A percentile compares a stretch with the other conserved stretches of the same genome.
Conservation (phyloP, 805 yeast genomes). For the Kodamaea sagamina region DNA sequence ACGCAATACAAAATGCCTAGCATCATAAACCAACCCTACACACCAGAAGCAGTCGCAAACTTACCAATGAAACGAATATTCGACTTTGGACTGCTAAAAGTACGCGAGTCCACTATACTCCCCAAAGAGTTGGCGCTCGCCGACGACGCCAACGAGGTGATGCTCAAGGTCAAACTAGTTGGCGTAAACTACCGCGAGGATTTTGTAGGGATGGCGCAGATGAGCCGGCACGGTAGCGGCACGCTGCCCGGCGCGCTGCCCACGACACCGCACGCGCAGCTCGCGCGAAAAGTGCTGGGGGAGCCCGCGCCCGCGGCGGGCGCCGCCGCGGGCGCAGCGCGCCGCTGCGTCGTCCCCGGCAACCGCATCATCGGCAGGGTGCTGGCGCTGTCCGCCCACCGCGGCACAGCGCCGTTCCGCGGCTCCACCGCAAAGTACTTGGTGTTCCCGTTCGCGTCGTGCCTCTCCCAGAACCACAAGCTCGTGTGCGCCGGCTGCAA, state of each 20-base stretch:
- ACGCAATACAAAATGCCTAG: no score
- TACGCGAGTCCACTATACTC: slow-evolving; percentile 29
- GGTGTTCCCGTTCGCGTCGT: slow-evolving; percentile 32
- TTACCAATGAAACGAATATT: slow-evolving; percentile 25
- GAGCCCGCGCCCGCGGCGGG: no score
- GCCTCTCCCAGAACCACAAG: neutral
- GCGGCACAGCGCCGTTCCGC: slow-evolving; percentile 4
- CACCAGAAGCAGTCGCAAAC: slow-evolving; percentile 1
- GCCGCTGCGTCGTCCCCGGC: no score
- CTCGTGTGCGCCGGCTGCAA: neutral
- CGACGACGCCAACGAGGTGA: slow-evolving; percentile 19
- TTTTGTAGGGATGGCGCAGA: slow-evolving; percentile 20
- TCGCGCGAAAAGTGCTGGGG: slow-evolving; percentile 18
- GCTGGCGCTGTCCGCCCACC: slow-evolving; percentile 10
- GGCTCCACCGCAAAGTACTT: slow-evolving; percentile 23
- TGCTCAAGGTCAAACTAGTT: slow-evolving; percentile 29
- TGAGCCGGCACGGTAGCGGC: neutral
- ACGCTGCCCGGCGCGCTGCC: neutral
- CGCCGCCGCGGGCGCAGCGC: no score
- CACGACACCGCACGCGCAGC: neutral
- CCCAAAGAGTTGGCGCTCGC: slow-evolving; percentile 25
- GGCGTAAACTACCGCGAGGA: slow-evolving; percentile 32
- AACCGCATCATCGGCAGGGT: slow-evolving; percentile 16
- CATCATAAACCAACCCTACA: slow-evolving; percentile 1
- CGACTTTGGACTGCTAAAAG: slow-evolving; percentile 19